These are phyloP conservation scores for Echeveria elegans DNA, from an alignment of 164 flowering plant species.

Conservation along the genomic window DNA sequence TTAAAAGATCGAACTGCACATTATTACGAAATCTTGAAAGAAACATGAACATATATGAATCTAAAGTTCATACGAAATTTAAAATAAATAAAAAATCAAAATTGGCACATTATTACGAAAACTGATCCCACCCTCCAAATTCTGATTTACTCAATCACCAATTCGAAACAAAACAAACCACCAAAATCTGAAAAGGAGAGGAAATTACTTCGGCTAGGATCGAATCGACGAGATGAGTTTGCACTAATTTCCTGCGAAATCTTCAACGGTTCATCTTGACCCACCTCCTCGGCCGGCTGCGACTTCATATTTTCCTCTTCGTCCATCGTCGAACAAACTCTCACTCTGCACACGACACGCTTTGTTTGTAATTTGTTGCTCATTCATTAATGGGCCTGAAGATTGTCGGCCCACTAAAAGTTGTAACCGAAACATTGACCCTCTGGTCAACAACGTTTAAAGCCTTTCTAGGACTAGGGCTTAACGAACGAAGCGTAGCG, in stretches of 20 bases:
- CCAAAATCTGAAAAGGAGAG: too few species aligned
- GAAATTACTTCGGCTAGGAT: conserved; percentile 43
- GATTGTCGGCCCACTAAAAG: not conserved
- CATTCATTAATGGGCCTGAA: not conserved
- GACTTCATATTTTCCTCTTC: not conserved
- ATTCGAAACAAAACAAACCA: too few species aligned
- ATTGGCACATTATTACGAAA: too few species aligned
- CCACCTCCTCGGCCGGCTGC: not conserved
- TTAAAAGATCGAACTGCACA: not conserved
- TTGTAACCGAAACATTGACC: too few species aligned
- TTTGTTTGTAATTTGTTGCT: not conserved
- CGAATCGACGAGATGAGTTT: conserved; percentile 20
- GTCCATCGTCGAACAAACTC: not conserved
- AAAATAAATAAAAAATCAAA: too few species aligned
- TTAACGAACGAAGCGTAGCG: not conserved
- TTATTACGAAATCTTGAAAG: not conserved
- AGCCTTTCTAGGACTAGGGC: not conserved
- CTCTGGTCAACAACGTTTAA: not conserved
- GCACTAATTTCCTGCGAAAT: not conserved
- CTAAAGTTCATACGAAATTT: too few species aligned
- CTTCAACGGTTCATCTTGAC: not conserved
- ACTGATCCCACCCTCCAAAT: too few species aligned
- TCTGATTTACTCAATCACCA: too few species aligned
- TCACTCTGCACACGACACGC: not conserved
- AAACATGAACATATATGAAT: too few species aligned